Percentiles rank a stretch among this genome's conserved stretches.
Evolutionary conservation across 805 yeast genomes (phyloP).

Genomic region (Yamadazyma insecticola): DNA sequence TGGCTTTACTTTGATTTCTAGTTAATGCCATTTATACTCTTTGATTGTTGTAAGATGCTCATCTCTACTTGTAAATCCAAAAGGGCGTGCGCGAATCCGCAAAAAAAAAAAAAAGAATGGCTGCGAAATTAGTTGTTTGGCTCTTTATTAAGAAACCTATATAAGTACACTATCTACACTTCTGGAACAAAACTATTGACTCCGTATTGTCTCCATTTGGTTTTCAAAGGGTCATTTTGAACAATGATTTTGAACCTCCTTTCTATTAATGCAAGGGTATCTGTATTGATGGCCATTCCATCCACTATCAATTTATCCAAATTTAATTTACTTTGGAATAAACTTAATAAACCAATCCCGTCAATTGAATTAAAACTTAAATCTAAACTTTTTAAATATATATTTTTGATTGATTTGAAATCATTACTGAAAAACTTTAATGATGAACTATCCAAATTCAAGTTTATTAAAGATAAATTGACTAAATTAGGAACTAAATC

Average conservation of each 20-base stretch:
- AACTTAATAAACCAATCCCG: conserved; percentile 35
- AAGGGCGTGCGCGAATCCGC: too few species aligned
- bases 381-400: conserved; percentile 18
- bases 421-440: conserved; percentile 26
- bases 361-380: conserved; percentile 33
- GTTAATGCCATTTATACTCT: conserved; percentile 8
- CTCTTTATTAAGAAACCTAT: neutral
- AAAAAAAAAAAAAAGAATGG: too few species aligned
- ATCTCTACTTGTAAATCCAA: too few species aligned
- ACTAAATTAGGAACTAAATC: conserved; percentile 15
- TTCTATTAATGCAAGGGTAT: conserved; percentile 20
- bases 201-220: conserved; percentile 33
- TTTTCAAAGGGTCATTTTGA: conserved; percentile 19
- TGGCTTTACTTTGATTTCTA: conserved; percentile 7
- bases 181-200: conserved; percentile 25
- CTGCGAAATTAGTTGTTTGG: too few species aligned
- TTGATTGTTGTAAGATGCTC: too few species aligned
- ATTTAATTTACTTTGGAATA: conserved; percentile 15
- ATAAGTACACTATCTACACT: conserved; percentile 2
- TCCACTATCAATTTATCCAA: conserved; percentile 24
- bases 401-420: conserved; percentile 10
- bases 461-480: conserved; percentile 25
- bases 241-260: conserved; percentile 15
- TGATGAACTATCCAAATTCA: conserved; percentile 32
- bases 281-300: conserved; percentile 28